Percentiles rank a stretch among this genome's conserved stretches.
Evolutionary conservation across 2,329 filamentous ascomycete species (phyloP).

Genomic region (Fusarium citri): DNA sequence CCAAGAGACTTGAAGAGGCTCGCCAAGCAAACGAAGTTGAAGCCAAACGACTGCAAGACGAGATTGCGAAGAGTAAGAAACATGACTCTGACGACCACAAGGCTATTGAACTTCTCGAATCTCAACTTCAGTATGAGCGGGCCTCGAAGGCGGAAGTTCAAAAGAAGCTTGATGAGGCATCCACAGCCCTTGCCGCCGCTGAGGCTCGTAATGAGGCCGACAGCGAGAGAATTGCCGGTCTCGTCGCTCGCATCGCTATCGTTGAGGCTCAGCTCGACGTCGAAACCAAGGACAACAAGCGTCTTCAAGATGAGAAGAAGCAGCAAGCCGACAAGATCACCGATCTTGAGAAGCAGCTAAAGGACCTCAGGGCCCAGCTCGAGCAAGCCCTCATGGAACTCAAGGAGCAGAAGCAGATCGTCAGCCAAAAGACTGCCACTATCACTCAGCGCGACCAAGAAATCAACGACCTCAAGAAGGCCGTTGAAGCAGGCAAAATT

Average conservation of each 20-base stretch:
- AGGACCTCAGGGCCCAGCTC: not conserved
- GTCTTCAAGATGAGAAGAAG: not conserved
- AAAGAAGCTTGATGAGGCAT: not conserved
- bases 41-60: not conserved
- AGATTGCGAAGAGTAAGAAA: not conserved
- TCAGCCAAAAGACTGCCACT: not conserved
- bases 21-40: not conserved
- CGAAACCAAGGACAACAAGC: not conserved
- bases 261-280: not conserved
- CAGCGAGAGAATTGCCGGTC: not conserved
- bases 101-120: not conserved
- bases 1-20: not conserved
- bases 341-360: not conserved
- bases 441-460: not conserved
- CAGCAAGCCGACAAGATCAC: not conserved
- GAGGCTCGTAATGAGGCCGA: not conserved
- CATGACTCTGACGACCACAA: conserved; percentile 2
- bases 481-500: not conserved
- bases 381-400: not conserved
- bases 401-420: not conserved
- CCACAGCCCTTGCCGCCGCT: not conserved
- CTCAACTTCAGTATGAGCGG: conserved; percentile 1
- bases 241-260: not conserved
- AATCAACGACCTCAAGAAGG: not conserved
- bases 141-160: not conserved